Base-by-base conservation (phyloP, 202 grass and related monocot genomes). In the Elaeis oleifera region DNA sequence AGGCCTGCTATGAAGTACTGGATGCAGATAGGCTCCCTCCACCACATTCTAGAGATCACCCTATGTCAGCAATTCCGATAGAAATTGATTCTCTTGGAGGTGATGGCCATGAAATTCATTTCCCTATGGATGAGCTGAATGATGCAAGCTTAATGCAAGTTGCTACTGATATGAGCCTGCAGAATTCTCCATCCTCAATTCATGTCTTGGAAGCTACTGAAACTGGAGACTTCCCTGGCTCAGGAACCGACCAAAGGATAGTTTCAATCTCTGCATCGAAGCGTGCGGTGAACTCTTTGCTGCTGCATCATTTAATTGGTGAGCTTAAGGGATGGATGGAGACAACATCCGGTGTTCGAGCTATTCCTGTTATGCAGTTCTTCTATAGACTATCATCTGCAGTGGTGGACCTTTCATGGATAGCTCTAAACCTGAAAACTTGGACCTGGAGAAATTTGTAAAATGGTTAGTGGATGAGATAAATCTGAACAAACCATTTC, bases 271-370 rank as follows among this genome's bases (percentile, higher is more conserved):
- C 92, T 76, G 87, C 87, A 44, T 85, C 92, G 5, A 88, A 97
- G 68, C 87, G 92, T 68, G 84, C 81, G 16, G 74, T 91, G 78
- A 91, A 97, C 51, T 91, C 87, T 53, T 62, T 89, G 28, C 67
- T 97, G 56, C 82, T 97, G 59, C 84, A 69, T 58, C 78, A 81
- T 80, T 72, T 97, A 70, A 86, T 91, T 73, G 84, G 81, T 76
- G 92, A 97, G 64, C 81, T 97, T 54, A 89, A 86, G 63, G 84
- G 84, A n/a, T 97, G 92, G 92, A 91, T 97, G 84, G 87, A 73
- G 21, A 78, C 60, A 64, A 91, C 79, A 53, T 73, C 92, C 73
- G 92, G 92, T 74, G 78, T 74, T 66, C 83, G 80, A 59, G 84
- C 92, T 66, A 78, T 96, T 83, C 87, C 92, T 70, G 64, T 96